Evolutionary conservation across 2,329 filamentous ascomycete species (phyloP), one percentile per base, ranked within the genome.

Genomic region (Penicillium sp.): DNA sequence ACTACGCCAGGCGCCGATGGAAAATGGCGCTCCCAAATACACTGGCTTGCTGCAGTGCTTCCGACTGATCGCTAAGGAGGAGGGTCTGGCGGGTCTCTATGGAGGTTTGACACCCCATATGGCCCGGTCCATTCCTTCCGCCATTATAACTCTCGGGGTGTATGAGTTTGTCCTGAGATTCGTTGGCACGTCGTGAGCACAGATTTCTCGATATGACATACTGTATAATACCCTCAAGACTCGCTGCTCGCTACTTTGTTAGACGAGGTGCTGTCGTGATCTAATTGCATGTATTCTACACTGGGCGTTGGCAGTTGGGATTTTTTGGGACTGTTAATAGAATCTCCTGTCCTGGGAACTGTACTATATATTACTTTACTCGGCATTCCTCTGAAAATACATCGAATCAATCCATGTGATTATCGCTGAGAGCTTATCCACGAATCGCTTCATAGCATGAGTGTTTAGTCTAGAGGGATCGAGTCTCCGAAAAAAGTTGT

Each of bases 81-180:
- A 66, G 48, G 63, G 63, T 14, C 46, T 64, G 38, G 57, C 51
- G 2, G 60, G 60, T 8, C 37, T 66, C n/a, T 66, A 66, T 33
- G 60, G 63, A 35, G 63, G 63, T 19, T 32, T 65, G 41, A 61
- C 57, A 32, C 60, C 62, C n/a, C 62, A 66, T 42, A 57, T 65
- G 43, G 47, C 58, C 15, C 60, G 62, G 13, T 60, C 60, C 16
- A 57, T 66, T 17, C 63, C 62, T 33, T 62, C 62, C 5, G 62
- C 63, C 18, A 56, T 63, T 26, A 62, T 66, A 30, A 65, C 63
- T 1, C 57, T 66, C 19, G 62, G 62, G 33, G 61, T 62, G 23
- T 66, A 65, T 51, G 62, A 66, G 47, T 60, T 64, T 45, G 62
- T 65, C 34, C 51, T 65, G 17, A 44, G 56, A 23, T 35, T 54